A percentile compares a stretch with the other conserved stretches of the same genome.
These are phyloP conservation scores for Cephalotrichum gorgonifer DNA, from an alignment of 2,329 filamentous ascomycete species.

Conservation along the genomic window DNA sequence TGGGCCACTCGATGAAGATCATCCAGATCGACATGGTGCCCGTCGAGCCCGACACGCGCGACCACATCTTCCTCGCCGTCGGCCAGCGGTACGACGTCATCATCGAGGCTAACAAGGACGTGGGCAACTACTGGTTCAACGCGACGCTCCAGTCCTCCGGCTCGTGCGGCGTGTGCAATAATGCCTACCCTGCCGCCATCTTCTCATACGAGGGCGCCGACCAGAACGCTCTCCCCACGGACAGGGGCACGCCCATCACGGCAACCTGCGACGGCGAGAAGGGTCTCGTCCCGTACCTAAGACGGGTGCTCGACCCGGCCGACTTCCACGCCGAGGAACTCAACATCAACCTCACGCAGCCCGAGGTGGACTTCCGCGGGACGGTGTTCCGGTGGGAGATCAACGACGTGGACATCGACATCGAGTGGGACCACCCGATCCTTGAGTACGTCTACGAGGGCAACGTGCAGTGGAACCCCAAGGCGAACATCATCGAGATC, in stretches of 20 bases:
- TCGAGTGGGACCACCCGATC: conserved; percentile 28
- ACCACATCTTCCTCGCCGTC: conserved; percentile 38
- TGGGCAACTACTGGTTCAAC: conserved; percentile 32
- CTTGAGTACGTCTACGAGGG: conserved; percentile 15
- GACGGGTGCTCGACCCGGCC: conserved; percentile 12
- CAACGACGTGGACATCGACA: conserved; percentile 19
- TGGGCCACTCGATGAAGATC: conserved; percentile 39
- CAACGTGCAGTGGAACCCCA: conserved; percentile 9
- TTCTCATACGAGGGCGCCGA: conserved; percentile 24
- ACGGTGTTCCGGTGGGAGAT: conserved; percentile 18
- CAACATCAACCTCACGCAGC: conserved; percentile 11
- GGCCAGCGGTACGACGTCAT: conserved; percentile 34
- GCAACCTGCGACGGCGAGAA: conserved; percentile 11
- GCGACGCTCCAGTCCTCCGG: conserved; percentile 17
- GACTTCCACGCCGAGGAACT: conserved; percentile 15
- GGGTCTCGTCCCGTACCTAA: conserved; percentile 14
- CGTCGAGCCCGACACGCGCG: conserved; percentile 36
- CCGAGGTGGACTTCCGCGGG: conserved; percentile 8
- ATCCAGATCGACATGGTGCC: conserved; percentile 44
- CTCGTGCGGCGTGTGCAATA: conserved; percentile 19
- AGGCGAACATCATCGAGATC: conserved; percentile 12
- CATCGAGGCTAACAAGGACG: conserved; percentile 25
- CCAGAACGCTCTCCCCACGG: conserved; percentile 16
- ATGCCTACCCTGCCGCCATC: conserved; percentile 22
- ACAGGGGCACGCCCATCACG: conserved; percentile 13